Evolutionary conservation across 805 yeast species (phyloP), one percentile per base, ranked within the genome.

Genomic region (Pichia sporocuriosa): DNA sequence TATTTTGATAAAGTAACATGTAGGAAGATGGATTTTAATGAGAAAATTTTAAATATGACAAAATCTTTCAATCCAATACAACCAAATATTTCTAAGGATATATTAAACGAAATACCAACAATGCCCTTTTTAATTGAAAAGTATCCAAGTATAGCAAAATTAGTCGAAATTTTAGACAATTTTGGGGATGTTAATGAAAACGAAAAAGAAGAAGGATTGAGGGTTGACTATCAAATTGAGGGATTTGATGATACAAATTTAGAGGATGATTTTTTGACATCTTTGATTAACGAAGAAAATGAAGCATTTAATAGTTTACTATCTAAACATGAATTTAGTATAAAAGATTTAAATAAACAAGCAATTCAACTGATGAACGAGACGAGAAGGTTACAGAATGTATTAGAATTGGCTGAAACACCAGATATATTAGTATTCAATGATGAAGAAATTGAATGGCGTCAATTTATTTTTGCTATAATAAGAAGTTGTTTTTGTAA

Each of bases 1-100:
- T 90, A 85, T 62, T 74, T 83, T 51, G 85, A 78, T 54, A 76
- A 74, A 44, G 70, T 89, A 24, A 82, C 95, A 0, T 79, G 80
- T 4, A 66, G 84, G 41, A 80, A 77, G 51, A 62, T 80, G 52
- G 90, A 53, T 42, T 80, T 81, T 55, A 72, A 72, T 37, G 76
- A 75, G 31, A 80, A 74, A 55, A 59, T 66, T 8, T 61, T 81
- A 46, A 78, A 75, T 37, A 62, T 81, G 50, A 71, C 79, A 43
- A 73, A 75, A 47, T 72, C 70, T 31, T 69, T 77, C 21, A 73
- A 74, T 42, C 63, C 84, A 44, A 77, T 80, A 21, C 79, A 76
- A 48, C 57, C 72, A 41, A 73, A 74, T n/a, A 67, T 77, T 29
- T 67, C 80, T n/a, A 70, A 68, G 28, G 67, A 67, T 6, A 59